Evolutionary conservation across 1,284 basidiomycete genomes (phyloP), one percentile per base, ranked within the genome.

Genomic region (Ustilago trichophora): DNA sequence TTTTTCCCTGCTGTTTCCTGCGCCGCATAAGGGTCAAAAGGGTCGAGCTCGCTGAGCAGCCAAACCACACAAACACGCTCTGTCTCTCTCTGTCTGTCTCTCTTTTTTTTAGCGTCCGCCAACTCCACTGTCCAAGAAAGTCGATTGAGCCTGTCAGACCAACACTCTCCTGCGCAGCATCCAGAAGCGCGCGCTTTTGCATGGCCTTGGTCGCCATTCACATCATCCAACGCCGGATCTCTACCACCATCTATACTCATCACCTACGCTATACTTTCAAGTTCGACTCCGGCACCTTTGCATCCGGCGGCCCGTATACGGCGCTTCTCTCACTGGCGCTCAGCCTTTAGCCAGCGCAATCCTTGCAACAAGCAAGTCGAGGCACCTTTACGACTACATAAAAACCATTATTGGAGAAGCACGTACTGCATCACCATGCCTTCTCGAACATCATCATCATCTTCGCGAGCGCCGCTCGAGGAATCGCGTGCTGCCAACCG

Each of bases 401-500:
- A n/a, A n/a, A n/a, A n/a, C n/a, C n/a, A n/a, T n/a, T n/a, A n/a
- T n/a, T n/a, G n/a, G n/a, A n/a, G n/a, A n/a, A n/a, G n/a, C 15
- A 25, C 12, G 2, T 16, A 38, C 19, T 11, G 18, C 16, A 12
- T 13, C 6, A 21, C 29, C 47, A 67, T 67, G 64, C 57, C 64
- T 32, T 62, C 64, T 15, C 37, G 52, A 44, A 25, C 63, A 24
- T 56, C 57, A n/a, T n/a, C n/a, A 1, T 62, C 65, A 4, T 55
- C 58, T 9, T 55, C 58, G 21, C 49, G 65, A 25, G 58, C 49
- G 16, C 65, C 65, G 32, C 58, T 68, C 22, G 54, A 68, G 35
- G 54, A 53, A 10, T 68, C 65, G 36, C 52, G 65, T 11, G 58
- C 31, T 16, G 65, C 65, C 36, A 68, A 68, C 24, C 56, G 65